Conservation (phyloP, 768 basidiomycete species). For the Podaxis pistillaris region DNA sequence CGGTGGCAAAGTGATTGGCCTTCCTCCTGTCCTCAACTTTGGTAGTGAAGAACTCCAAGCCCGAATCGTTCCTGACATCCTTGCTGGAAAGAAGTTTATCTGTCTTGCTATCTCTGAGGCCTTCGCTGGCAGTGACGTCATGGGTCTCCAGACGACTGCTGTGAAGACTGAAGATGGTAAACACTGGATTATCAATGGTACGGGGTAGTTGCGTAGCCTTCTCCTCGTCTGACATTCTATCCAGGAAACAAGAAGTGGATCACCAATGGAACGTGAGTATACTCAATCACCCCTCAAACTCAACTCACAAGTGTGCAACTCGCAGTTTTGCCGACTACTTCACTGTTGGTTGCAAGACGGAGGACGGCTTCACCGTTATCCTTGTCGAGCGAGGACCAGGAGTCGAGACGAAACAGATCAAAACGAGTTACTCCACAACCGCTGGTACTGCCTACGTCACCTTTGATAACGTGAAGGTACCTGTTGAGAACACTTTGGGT, state of each 20-base stretch:
- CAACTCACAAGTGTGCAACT: background rate
- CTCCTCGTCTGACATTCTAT: background rate
- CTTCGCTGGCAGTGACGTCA: constrained; percentile 83
- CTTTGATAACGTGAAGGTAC: constrained; percentile 83
- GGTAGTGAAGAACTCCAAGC: constrained; percentile 62
- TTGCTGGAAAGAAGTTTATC: constrained; percentile 80
- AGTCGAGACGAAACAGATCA: constrained; percentile 58
- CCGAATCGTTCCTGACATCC: constrained; percentile 62
- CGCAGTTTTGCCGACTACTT: constrained; percentile 56
- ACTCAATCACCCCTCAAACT: background rate
- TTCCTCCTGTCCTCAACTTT: constrained; percentile 90
- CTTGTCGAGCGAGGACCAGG: constrained; percentile 58
- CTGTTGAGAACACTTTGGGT: constrained; percentile 79
- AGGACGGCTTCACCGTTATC: constrained; percentile 75
- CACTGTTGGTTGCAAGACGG: constrained; percentile 72
- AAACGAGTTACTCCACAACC: constrained; percentile 72
- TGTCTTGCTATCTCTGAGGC: constrained; percentile 88
- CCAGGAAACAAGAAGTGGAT: constrained; percentile 80
- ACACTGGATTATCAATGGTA: constrained; percentile 78
- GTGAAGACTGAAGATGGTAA: constrained; percentile 80
- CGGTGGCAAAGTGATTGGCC: constrained; percentile 79
- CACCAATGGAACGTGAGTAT: constrained; percentile 67
- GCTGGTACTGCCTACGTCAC: constrained; percentile 88
- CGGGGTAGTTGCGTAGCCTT: background rate
- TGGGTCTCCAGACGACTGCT: constrained; percentile 75